Percentiles rank a stretch among this genome's conserved stretches.
phyloP scores from a whole-genome alignment of 345 rosid genomes.

The Eucalyptus caleyi region DNA sequence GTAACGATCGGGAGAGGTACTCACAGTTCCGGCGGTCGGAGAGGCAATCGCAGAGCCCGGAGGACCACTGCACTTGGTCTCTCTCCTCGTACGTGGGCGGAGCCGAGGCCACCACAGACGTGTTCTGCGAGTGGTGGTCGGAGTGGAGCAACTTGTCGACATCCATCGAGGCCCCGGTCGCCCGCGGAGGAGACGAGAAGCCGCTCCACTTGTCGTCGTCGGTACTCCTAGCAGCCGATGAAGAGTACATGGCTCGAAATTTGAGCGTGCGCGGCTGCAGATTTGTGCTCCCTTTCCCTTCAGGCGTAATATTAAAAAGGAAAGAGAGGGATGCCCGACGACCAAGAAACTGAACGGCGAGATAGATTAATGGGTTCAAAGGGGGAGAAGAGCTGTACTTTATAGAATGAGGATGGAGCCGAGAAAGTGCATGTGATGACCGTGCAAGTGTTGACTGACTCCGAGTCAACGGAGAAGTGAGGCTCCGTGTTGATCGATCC shows the following conservation, averaged over 20 bases:
- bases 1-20: background rate
- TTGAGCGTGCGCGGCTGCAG: background rate
- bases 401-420: background rate
- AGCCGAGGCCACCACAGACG: background rate
- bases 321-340: background rate
- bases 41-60: conserved; percentile 28
- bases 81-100: background rate
- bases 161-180: conserved; percentile 6
- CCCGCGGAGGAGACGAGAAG: background rate
- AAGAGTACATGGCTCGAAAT: background rate
- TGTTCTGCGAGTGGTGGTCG: background rate
- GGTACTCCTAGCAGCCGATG: background rate
- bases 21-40: conserved; percentile 18
- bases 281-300: fast-evolving
- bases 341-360: background rate
- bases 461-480: background rate
- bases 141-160: background rate
- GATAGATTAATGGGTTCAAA: background rate
- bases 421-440: background rate
- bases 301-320: fast-evolving
- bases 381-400: background rate
- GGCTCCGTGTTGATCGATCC: background rate
- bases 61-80: conserved; percentile 8
- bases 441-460: background rate
- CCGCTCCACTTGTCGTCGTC: background rate